Evolutionary conservation across 805 yeast species (phyloP), one percentile per base, ranked within the genome.

Genomic region (Yarrowia sp.): DNA sequence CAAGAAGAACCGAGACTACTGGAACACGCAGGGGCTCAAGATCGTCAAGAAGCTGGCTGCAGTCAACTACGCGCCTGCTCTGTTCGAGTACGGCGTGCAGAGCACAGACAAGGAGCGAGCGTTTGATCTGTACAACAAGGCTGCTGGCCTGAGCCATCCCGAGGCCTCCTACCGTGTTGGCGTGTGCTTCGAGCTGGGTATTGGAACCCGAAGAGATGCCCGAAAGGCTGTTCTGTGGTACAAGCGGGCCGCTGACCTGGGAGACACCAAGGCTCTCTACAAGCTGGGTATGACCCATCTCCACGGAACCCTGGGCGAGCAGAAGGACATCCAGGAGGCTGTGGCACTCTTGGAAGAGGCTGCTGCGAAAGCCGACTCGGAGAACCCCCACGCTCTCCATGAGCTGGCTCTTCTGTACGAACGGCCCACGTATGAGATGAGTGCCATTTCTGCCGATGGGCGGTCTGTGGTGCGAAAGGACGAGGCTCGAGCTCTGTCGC

Each of bases 101-200:
- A 85, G 83, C 17, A 79, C 81, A 68, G 87, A 88, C 77, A 86
- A 85, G 72, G 80, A 75, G 47, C 84, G 84, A 71, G 92, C 93
- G 2, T 86, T 85, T 72, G 86, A 85, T 69, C 79, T 82, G 61
- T 90, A 89, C 75, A 72, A 77, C 38, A 84, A 83, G 69, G 88
- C 92, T 0, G 89, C 91, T 7, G 79, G 79, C 56, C 81, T 81
- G 49, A 82, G 84, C 20, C 87, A 87, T 72, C 81, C 86, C 0
- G 84, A 84, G 66, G 88, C 90, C 10, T 82, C 87, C 68, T 90
- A 87, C 77, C 78, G 94, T 60, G 83, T 87, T 0, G 95, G 89
- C 0, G 89, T 89, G 39, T 86, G 91, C 73, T 82, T 83, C 72
- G 95, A 90, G 74, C 79, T 88, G 74, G 88, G 91, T 17, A 81